Conservation (phyloP, 495 filamentous ascomycete genomes). For the Penicillium malachiteum region DNA sequence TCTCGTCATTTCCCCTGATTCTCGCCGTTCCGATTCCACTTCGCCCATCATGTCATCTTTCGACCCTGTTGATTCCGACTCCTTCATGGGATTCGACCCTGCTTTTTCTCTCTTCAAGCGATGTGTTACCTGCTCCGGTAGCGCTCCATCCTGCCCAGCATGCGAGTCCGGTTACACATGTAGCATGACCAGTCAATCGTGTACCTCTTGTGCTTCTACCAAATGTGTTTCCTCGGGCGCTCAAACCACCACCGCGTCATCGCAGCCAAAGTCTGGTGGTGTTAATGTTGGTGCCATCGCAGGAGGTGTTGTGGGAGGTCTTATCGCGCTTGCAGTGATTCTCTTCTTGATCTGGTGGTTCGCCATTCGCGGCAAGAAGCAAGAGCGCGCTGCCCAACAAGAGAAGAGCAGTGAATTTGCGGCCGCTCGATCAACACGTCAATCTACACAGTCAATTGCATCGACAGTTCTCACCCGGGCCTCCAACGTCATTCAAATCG, state of each 20-base stretch:
- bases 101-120: constrained; percentile 46
- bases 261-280: constrained; percentile 27
- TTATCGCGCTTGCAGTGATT: constrained; percentile 64
- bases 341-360: constrained; percentile 84
- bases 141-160: constrained; percentile 49
- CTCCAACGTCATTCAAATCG: constrained; percentile 98
- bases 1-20: constrained; percentile 2
- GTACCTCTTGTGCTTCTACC: constrained; percentile 57
- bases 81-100: constrained; percentile 18
- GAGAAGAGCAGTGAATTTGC: constrained; percentile 56
- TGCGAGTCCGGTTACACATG: constrained; percentile 52
- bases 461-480: constrained; percentile 94
- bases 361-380: constrained; percentile 76
- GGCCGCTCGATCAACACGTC: constrained; percentile 73
- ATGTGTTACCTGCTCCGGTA: constrained; percentile 42
- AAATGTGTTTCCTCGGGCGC: constrained; percentile 51
- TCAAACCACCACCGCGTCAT: constrained; percentile 20
- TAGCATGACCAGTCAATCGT: constrained; percentile 54
- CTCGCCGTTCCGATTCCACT: constrained; percentile 3
- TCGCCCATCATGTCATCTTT: constrained; percentile 31
- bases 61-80: neutral
- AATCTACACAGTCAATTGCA: constrained; percentile 84
- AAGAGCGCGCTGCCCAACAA: constrained; percentile 49
- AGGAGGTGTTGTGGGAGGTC: constrained; percentile 78
- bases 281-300: constrained; percentile 78